These are phyloP conservation scores for Leucocoprinus sp. DNA, from an alignment of 768 basidiomycete species.

Conservation along the genomic window DNA sequence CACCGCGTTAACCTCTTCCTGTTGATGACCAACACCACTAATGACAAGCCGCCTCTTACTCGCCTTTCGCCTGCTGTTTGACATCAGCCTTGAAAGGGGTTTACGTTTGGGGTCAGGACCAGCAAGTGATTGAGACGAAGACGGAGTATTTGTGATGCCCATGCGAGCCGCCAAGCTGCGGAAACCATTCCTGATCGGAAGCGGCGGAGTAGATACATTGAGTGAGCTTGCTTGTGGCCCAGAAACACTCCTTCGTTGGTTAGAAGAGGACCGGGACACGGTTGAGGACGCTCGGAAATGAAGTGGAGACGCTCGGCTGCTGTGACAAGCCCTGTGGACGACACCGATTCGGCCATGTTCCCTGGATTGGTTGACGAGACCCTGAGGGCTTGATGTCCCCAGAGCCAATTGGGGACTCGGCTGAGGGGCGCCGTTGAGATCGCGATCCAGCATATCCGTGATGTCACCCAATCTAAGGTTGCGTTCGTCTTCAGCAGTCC, in stretches of 20 bases:
- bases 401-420: background rate
- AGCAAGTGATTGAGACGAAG: background rate
- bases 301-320: background rate
- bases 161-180: conserved; percentile 19
- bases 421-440: background rate
- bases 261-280: background rate
- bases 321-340: background rate
- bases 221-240: background rate
- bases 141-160: conserved; percentile 10
- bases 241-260: conserved; percentile 4
- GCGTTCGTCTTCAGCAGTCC: conserved; percentile 1
- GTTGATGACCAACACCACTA: conserved; percentile 22
- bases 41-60: conserved; percentile 26
- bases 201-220: conserved; percentile 3
- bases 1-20: conserved; percentile 23
- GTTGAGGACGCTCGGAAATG: conserved; percentile 3
- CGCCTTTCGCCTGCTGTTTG: conserved; percentile 9
- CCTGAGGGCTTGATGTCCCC: background rate
- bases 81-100: conserved; percentile 9
- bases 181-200: conserved; percentile 15
- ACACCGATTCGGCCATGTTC: background rate
- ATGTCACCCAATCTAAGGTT: conserved; percentile 5
- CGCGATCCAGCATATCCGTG: conserved; percentile 9
- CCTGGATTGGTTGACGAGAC: background rate
- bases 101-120: conserved; percentile 5